phyloP scores from a whole-genome alignment of 2,329 filamentous ascomycete genomes.

The Pyrenophora seminiperda region DNA sequence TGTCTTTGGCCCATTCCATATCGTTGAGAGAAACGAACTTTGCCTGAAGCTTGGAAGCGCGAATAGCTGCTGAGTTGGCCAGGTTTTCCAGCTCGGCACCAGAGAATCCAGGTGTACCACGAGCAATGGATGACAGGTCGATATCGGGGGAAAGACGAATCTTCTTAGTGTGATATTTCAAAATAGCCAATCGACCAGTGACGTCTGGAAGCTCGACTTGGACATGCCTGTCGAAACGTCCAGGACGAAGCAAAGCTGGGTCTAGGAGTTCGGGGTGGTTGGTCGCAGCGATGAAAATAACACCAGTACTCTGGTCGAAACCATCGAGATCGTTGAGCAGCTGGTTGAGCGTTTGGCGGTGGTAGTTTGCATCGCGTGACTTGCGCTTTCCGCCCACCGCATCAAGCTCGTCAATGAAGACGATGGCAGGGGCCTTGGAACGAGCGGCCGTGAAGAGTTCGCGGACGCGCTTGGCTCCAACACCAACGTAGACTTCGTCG shows the following conservation, averaged over 20 bases:
- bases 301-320: slow-evolving; percentile 90
- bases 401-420: slow-evolving; percentile 94
- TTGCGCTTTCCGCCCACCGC: slow-evolving; percentile 95
- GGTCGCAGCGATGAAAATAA: slow-evolving; percentile 94
- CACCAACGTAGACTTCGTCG: slow-evolving; percentile 97
- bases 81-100: slow-evolving; percentile 96
- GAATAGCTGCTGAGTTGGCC: slow-evolving; percentile 93
- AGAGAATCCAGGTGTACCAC: slow-evolving; percentile 88
- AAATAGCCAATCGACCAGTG: slow-evolving; percentile 86
- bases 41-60: slow-evolving; percentile 86
- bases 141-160: slow-evolving; percentile 81
- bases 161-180: slow-evolving; percentile 92
- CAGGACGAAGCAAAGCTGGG: slow-evolving; percentile 90
- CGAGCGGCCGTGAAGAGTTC: slow-evolving; percentile 87
- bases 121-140: slow-evolving; percentile 81
- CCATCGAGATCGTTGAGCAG: slow-evolving; percentile 95
- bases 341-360: slow-evolving; percentile 97
- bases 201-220: slow-evolving; percentile 89
- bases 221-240: slow-evolving; percentile 94
- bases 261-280: slow-evolving; percentile 95
- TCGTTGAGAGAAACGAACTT: slow-evolving; percentile 75
- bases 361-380: slow-evolving; percentile 88
- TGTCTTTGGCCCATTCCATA: slow-evolving; percentile 97
- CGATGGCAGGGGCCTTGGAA: slow-evolving; percentile 84
- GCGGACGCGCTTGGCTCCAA: slow-evolving; percentile 93